Conservation (phyloP, 495 filamentous ascomycete genomes). For the Penicillium waksmanii region DNA sequence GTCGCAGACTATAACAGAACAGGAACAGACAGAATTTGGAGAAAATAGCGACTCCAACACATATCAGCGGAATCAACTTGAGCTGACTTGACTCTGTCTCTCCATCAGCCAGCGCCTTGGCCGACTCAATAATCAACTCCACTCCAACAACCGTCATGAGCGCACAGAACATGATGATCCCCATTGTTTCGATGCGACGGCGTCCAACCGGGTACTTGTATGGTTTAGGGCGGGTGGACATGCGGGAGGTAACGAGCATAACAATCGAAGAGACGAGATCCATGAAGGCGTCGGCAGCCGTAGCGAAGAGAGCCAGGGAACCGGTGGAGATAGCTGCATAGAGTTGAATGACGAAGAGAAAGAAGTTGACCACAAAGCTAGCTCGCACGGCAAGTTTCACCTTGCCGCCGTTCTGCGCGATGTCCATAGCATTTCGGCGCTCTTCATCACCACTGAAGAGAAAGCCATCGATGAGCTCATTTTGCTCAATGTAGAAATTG, state of each 20-base stretch:
- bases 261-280: slow-evolving; percentile 61
- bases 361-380: slow-evolving; percentile 57
- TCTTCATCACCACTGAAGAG: slow-evolving; percentile 57
- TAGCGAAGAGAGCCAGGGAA: slow-evolving; percentile 59
- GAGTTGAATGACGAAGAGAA: slow-evolving; percentile 59
- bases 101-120: slow-evolving; percentile 46
- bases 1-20: slow-evolving; percentile 54
- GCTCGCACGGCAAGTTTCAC: slow-evolving; percentile 60
- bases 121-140: slow-evolving; percentile 56
- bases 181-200: slow-evolving; percentile 58
- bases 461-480: slow-evolving; percentile 59
- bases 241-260: slow-evolving; percentile 55
- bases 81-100: slow-evolving; percentile 41
- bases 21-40: slow-evolving; percentile 41
- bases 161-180: slow-evolving; percentile 62
- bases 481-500: slow-evolving; percentile 55
- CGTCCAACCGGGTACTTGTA: slow-evolving; percentile 62
- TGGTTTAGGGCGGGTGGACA: slow-evolving; percentile 55
- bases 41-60: slow-evolving; percentile 55
- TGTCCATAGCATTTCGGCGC: slow-evolving; percentile 49
- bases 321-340: slow-evolving; percentile 61
- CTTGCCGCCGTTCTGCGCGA: slow-evolving; percentile 51
- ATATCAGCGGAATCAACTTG: slow-evolving; percentile 53
- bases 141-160: slow-evolving; percentile 61
- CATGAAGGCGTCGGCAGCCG: slow-evolving; percentile 63